Conservation (phyloP, 129 eudicot species). For the Ambrosia trifida region DNA sequence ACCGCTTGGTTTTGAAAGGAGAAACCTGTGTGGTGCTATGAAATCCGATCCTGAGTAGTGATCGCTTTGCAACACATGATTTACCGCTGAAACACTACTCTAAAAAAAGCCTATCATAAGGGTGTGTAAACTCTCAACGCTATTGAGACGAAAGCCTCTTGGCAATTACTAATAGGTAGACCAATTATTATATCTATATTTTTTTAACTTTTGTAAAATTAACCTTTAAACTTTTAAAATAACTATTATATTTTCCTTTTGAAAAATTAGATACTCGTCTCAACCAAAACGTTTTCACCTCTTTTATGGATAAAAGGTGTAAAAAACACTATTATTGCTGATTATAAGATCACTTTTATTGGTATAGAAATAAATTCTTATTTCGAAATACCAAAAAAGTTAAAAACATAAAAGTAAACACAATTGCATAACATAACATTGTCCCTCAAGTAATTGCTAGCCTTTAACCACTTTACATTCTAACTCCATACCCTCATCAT, state of each 20-base stretch:
- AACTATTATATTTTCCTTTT: background rate
- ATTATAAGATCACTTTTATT: conserved; percentile 2
- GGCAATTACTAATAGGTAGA: too few species aligned
- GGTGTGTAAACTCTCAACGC: too few species aligned
- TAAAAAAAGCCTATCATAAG: too few species aligned
- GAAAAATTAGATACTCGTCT: background rate
- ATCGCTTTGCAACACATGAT: too few species aligned
- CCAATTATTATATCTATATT: background rate
- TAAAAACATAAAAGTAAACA: conserved; percentile 17
- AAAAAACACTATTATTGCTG: background rate
- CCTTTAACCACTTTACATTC: conserved; percentile 31
- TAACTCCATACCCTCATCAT: conserved; percentile 39
- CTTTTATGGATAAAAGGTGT: background rate
- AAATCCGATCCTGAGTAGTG: too few species aligned
- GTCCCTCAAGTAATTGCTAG: conserved; percentile 42
- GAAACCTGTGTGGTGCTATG: too few species aligned
- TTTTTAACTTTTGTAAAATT: background rate
- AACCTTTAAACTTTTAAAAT: background rate
- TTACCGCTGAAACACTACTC: too few species aligned
- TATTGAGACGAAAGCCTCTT: too few species aligned
- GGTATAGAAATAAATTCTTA: background rate
- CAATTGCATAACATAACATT: conserved; percentile 12
- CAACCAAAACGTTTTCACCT: background rate
- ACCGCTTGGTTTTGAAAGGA: too few species aligned
- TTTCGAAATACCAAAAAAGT: conserved; percentile 14